phyloP scores from a whole-genome alignment of 2,329 filamentous ascomycete genomes.

The Xylariales sp. region DNA sequence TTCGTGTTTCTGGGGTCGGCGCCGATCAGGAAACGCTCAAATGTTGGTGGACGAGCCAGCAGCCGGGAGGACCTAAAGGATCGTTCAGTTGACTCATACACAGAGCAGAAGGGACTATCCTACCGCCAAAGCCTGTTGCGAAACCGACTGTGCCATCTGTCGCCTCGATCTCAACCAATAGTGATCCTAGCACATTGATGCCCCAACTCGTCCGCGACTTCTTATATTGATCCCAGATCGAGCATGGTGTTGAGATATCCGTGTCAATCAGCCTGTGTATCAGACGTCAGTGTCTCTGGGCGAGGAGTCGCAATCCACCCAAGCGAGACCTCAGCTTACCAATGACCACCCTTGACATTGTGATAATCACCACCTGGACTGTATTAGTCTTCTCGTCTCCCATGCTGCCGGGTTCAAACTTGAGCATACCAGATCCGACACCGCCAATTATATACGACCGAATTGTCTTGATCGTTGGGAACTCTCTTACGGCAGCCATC shows the following conservation, averaged over 20 bases:
- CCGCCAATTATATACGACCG: constrained; percentile 69
- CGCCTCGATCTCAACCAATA: constrained; percentile 84
- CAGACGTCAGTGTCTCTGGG: too few relatives aligned
- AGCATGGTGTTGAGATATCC: constrained; percentile 89
- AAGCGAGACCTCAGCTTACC: constrained; percentile 50
- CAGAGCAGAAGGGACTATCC: constrained; percentile 11
- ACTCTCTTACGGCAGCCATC: constrained; percentile 50
- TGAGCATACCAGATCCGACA: constrained; percentile 48
- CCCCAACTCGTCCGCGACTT: constrained; percentile 88
- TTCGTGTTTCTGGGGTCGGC: constrained; percentile 89
- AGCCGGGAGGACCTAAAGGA: constrained; percentile 83
- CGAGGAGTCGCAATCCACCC: too few relatives aligned
- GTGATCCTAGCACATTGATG: constrained; percentile 91
- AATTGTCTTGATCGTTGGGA: constrained; percentile 72
- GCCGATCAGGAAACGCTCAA: constrained; percentile 84
- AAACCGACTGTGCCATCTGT: constrained; percentile 90
- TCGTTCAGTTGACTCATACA: too few relatives aligned
- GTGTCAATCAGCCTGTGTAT: constrained; percentile 75
- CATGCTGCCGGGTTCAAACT: neutral
- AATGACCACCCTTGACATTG: constrained; percentile 75
- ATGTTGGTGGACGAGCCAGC: constrained; percentile 94
- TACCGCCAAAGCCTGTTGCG: constrained; percentile 85
- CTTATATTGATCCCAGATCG: constrained; percentile 82
- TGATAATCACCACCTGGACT: constrained; percentile 76
- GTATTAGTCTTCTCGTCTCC: constrained; percentile 11